Evolutionary conservation across 176 grass and related monocot genomes (phyloP), one percentile per base, ranked within the genome.

Genomic region (Cymbopogon citratus): DNA sequence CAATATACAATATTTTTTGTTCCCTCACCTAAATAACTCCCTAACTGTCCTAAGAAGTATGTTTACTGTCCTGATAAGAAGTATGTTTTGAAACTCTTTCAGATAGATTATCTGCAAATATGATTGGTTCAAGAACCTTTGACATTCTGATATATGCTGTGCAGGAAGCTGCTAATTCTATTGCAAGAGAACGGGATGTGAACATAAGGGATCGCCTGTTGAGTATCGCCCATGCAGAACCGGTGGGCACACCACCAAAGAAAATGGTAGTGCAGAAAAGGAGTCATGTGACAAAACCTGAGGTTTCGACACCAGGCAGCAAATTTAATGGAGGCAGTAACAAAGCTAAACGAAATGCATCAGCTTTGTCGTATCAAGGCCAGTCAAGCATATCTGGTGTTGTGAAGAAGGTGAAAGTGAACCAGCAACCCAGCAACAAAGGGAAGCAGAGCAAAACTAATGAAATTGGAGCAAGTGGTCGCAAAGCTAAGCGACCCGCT

Each of bases 281-380:
- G 1, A 87, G 43, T 14, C 77, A 26, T 38, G 43, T 46, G 34
- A 68, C 73, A 40, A 80, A 63, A 76, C 85, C 62, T 1, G 51
- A 41, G 25, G 54, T 63, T 71, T 83, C 18, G 7, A 81, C 66
- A 6, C 75, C 83, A 43, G 87, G 54, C 46, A 75, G 68, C 43
- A 87, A 73, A 51, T 83, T 73, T 12, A 48, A 15, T 11, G 77
- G 66, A 69, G 29, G 89, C 54, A 54, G 85, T 28, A 69, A 77
- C 8, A 89, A 75, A 69, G 48, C 82, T 34, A 90, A 84, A 59
- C 61, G 19, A 16, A 99, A 87, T 79, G 65, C 80, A 38, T 45
- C 91, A 27, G 72, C 59, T 28, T 21, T 87, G 29, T 95, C 93
- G 14, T 99, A 99, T 69, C 96, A 99, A 81, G 96, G 96, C 25